A percentile compares a stretch with the other conserved stretches of the same genome.
Evolutionary conservation across 441 rosid species (phyloP).

Genomic region (Bruguiera hainesii): DNA sequence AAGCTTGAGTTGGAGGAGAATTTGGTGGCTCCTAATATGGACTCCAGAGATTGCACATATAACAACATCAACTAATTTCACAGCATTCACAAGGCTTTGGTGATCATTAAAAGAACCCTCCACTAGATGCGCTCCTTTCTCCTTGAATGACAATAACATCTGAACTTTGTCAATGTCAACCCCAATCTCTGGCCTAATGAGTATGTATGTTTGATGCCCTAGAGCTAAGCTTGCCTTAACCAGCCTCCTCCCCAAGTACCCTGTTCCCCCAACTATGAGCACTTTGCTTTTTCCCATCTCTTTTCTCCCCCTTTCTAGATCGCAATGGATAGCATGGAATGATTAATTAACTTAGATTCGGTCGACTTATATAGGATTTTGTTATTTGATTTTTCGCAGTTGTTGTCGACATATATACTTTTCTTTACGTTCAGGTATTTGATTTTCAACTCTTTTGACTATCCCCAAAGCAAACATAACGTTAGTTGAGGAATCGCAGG

Average conservation of each 20-base stretch:
- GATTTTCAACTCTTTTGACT: too few relatives aligned
- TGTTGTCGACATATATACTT: too few relatives aligned
- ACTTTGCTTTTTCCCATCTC: conserved; percentile 44
- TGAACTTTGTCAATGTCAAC: conserved; percentile 55
- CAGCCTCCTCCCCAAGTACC: conserved; percentile 54
- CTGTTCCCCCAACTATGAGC: conserved; percentile 48
- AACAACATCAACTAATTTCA: conserved; percentile 51
- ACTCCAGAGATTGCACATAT: conserved; percentile 58
- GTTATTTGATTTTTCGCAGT: too few relatives aligned
- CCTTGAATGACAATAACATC: conserved; percentile 38
- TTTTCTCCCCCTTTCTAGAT: background rate
- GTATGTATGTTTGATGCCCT: conserved; percentile 44
- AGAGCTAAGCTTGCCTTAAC: conserved; percentile 46
- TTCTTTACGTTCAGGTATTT: too few relatives aligned
- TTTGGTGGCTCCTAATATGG: conserved; percentile 49
- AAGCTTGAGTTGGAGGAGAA: conserved; percentile 58
- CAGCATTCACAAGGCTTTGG: conserved; percentile 44
- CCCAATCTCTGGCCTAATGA: conserved; percentile 41
- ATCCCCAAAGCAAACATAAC: too few relatives aligned
- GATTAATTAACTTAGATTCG: background rate
- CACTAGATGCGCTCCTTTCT: conserved; percentile 45
- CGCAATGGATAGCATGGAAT: background rate
- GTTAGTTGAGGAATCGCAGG: too few relatives aligned
- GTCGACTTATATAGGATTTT: too few relatives aligned
- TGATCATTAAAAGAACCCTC: conserved; percentile 41